These are phyloP conservation scores for Dipodascus albidus DNA, from an alignment of 805 yeast species.

Conservation along the genomic window DNA sequence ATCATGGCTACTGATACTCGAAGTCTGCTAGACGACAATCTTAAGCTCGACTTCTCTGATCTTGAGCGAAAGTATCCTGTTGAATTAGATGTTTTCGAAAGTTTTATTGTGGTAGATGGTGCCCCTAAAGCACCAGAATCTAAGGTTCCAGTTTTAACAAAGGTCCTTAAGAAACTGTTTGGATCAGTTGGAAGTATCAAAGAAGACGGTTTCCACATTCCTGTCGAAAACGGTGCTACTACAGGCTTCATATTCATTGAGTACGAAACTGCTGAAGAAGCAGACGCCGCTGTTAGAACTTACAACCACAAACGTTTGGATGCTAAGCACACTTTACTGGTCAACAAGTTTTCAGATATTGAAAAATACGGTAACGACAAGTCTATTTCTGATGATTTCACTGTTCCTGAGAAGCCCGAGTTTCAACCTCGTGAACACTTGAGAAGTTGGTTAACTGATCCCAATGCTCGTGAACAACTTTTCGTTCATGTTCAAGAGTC, in stretches of 20 bases:
- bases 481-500: slow-evolving; percentile 66
- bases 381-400: slow-evolving; percentile 44
- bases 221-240: slow-evolving; percentile 57
- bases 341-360: slow-evolving; percentile 73
- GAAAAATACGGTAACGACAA: slow-evolving; percentile 65
- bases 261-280: slow-evolving; percentile 54
- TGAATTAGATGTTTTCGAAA: slow-evolving; percentile 52
- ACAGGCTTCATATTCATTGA: slow-evolving; percentile 78
- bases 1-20: slow-evolving; percentile 1
- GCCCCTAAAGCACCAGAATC: slow-evolving; percentile 91
- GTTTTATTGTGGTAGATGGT: slow-evolving; percentile 82
- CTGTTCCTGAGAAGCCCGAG: slow-evolving; percentile 62
- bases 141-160: slow-evolving; percentile 71
- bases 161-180: slow-evolving; percentile 76
- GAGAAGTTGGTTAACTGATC: slow-evolving; percentile 85
- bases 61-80: slow-evolving; percentile 66
- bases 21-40: neutral
- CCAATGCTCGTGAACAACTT: slow-evolving; percentile 82
- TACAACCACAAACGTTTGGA: slow-evolving; percentile 87
- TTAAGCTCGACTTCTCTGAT: slow-evolving; percentile 60
- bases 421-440: slow-evolving; percentile 71
- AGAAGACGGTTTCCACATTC: slow-evolving; percentile 60
- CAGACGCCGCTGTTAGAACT: slow-evolving; percentile 65
- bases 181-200: slow-evolving; percentile 62
- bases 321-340: slow-evolving; percentile 78